Evolutionary conservation across 352 stramenopile genomes (phyloP).

Genomic region (Phytophthora pseudosyringae): DNA sequence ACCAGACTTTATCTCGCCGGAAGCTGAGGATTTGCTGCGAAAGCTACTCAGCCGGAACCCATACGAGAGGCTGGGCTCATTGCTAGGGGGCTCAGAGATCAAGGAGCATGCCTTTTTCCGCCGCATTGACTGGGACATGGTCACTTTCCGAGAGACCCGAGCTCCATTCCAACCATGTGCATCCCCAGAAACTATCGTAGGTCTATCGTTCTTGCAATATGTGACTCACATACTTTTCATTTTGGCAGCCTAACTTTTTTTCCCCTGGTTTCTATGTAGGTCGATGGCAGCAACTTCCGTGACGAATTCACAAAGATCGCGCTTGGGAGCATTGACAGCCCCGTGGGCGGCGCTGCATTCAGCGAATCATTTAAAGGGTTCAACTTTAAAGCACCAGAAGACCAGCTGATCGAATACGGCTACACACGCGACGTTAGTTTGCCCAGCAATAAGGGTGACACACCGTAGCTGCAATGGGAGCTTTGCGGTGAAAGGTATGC

Average conservation of each 20-base stretch:
- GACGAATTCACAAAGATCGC: slow-evolving; percentile 83
- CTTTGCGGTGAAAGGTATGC: neutral
- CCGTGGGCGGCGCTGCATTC: slow-evolving; percentile 25
- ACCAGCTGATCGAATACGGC: slow-evolving; percentile 60
- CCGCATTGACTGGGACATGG: slow-evolving; percentile 68
- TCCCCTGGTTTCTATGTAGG: slow-evolving; percentile 6
- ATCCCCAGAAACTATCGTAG: slow-evolving; percentile 50
- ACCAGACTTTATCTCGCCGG: slow-evolving; percentile 53
- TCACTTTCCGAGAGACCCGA: slow-evolving; percentile 61
- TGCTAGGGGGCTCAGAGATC: slow-evolving; percentile 57
- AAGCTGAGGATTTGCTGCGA: slow-evolving; percentile 60
- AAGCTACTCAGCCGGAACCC: slow-evolving; percentile 58
- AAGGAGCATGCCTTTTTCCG: slow-evolving; percentile 72
- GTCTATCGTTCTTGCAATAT: slow-evolving; percentile 9
- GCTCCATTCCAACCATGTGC: slow-evolving; percentile 75
- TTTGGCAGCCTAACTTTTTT: neutral
- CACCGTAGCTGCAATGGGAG: neutral
- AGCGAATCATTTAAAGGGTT: slow-evolving; percentile 88
- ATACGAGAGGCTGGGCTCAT: slow-evolving; percentile 55
- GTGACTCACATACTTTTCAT: neutral
- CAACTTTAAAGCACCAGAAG: slow-evolving; percentile 74
- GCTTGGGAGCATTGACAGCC: slow-evolving; percentile 49
- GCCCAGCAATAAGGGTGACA: neutral
- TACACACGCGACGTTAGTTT: slow-evolving; percentile 52
- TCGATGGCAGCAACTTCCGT: slow-evolving; percentile 83